Evolutionary conservation across 2,329 filamentous ascomycete genomes (phyloP).

Genomic region (Colletotrichum orbiculare): DNA sequence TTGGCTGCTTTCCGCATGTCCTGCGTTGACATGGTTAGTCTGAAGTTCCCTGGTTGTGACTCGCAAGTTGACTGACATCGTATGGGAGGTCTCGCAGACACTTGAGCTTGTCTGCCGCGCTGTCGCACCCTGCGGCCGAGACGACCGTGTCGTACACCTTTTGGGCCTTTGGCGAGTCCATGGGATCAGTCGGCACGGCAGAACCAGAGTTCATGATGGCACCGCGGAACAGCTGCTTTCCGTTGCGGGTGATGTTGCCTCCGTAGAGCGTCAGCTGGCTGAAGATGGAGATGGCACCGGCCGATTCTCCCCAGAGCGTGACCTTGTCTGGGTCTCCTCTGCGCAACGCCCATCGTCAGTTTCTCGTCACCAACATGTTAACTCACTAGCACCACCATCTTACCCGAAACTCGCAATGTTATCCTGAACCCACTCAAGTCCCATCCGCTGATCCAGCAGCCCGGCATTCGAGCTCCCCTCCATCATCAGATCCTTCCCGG

Average conservation of each 20-base stretch:
- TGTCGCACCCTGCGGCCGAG: constrained; percentile 62
- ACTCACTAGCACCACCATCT: background rate
- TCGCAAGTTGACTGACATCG: constrained; percentile 64
- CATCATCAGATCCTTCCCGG: constrained; percentile 51
- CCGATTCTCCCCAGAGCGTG: constrained; percentile 73
- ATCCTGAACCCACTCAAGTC: constrained; percentile 48
- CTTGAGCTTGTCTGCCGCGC: constrained; percentile 57
- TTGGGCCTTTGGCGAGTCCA: constrained; percentile 68
- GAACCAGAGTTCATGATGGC: constrained; percentile 73
- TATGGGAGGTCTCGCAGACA: constrained; percentile 65
- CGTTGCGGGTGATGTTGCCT: constrained; percentile 64
- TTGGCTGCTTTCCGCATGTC: constrained; percentile 62
- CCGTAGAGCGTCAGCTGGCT: constrained; percentile 72
- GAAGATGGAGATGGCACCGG: constrained; percentile 69
- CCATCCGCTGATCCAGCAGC: constrained; percentile 47
- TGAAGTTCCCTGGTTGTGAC: constrained; percentile 65
- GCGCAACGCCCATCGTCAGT: background rate
- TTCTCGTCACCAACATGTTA: background rate
- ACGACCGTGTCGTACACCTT: constrained; percentile 64
- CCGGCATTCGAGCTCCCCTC: constrained; percentile 56
- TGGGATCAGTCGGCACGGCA: constrained; percentile 59
- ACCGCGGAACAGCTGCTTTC: constrained; percentile 70
- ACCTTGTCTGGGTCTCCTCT: constrained; percentile 72
- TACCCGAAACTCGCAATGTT: constrained; percentile 50
- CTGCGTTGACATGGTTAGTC: constrained; percentile 64